Evolutionary conservation across 1,284 basidiomycete species (phyloP).

Genomic region (Pyrrhoderma lamaoense): DNA sequence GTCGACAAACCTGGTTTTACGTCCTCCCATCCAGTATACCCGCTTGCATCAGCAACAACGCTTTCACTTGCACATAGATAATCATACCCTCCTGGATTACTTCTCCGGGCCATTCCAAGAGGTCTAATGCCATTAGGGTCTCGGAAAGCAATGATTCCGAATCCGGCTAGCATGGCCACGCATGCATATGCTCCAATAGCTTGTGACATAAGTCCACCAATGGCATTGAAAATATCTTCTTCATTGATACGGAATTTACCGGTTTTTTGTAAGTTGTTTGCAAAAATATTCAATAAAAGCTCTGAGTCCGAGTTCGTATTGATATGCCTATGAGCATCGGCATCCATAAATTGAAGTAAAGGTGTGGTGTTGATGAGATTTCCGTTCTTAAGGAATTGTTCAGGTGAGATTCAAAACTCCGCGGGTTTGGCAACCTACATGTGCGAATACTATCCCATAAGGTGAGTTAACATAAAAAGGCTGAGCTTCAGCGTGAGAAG

Average conservation of each 20-base stretch:
- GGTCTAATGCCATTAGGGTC: slow-evolving; percentile 99
- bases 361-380: slow-evolving; percentile 93
- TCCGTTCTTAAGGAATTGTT: slow-evolving; percentile 69
- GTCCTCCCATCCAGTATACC: slow-evolving; percentile 90
- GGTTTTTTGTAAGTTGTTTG: slow-evolving; percentile 95
- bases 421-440: slow-evolving; percentile 51
- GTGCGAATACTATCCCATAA: slow-evolving; percentile 96
- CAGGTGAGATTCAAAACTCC: slow-evolving; percentile 11
- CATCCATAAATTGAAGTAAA: slow-evolving; percentile 90
- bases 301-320: slow-evolving; percentile 99
- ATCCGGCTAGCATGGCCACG: slow-evolving; percentile 96
- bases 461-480: slow-evolving; percentile 99
- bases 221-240: slow-evolving; percentile 97
- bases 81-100: slow-evolving; percentile 53
- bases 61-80: slow-evolving; percentile 95
- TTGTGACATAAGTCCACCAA: slow-evolving; percentile 83
- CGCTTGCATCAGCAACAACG: slow-evolving; percentile 90
- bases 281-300: slow-evolving; percentile 94
- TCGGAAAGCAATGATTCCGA: slow-evolving; percentile 96
- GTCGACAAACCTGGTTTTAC: slow-evolving; percentile 70
- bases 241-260: slow-evolving; percentile 99
- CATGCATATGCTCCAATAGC: slow-evolving; percentile 94
- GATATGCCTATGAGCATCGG: slow-evolving; percentile 95
- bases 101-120: slow-evolving; percentile 70
- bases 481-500: slow-evolving; percentile 96